Base-by-base conservation (phyloP, 495 filamentous ascomycete species). In the Talaromyces proteolyticus region DNA sequence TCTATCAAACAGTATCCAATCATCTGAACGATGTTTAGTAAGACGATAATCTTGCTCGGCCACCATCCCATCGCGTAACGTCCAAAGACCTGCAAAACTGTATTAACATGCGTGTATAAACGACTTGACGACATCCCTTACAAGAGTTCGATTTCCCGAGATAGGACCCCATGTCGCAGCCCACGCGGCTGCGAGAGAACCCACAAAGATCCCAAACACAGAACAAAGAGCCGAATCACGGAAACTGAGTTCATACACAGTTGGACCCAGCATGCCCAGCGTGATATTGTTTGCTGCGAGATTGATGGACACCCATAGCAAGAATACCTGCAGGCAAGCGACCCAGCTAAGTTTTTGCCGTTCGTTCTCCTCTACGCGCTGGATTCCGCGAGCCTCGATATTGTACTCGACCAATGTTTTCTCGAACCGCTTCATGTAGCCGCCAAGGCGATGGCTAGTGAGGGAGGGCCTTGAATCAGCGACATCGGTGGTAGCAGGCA, bases 31-130 rank as follows among this genome's bases (percentile, higher is more conserved):
- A 90, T 65, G 53, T 89, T 88, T 47, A 91, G 67, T 16, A 88
- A 49, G 12, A 87, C 84, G 29, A 88, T 75, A 6, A 90, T 63
- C 64, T 89, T 89, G 55, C 78, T 80, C 1, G 87, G 87, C 81
- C 84, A 90, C 80, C 85, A 90, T 24, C 87, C 87, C 78, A 89
- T 89, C 20, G 80, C 77, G 65, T 84, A 91, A 12, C 86, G 75
- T 16, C 82, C 74, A 52, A 88, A 80, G 8, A 86, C 79, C 77
- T 79, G 53, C 3, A 41, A 19, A n/a, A 6, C 29, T 62, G 43
- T 62, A 52, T 25, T 40, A 18, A 38, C 4, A 12, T 39, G 24
- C 7, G 49, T 57, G 23, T 25, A n/a, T 3, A 6, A 19, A 2
- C 10, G n/a, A n/a, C 10, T 58, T 50, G 8, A 21, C 14, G 22